Base-by-base conservation (phyloP, 2,329 filamentous ascomycete species). In the Arthroderma sp. region DNA sequence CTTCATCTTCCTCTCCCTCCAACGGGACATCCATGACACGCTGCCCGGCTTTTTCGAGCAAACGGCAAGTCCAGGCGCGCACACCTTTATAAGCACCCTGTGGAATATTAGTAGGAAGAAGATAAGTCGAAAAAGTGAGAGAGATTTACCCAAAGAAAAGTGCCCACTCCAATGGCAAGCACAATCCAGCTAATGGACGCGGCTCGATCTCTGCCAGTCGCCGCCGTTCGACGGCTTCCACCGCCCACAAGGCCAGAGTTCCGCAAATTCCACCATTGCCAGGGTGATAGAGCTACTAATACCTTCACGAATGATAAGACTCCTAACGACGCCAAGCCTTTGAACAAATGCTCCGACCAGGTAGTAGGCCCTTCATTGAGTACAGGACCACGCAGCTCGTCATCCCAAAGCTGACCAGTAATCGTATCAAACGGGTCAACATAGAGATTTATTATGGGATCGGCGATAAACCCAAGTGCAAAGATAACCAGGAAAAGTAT, bases 401-500 rank as follows among this genome's bases (percentile, higher is more conserved):
- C 55, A 40, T 71, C 66, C 54, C 54, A 65, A 49, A 53, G 61
- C 39, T 61, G 57, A 58, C 63, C 67, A 28, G 38, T 30, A 22
- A 82, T 68, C 7, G 76, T 77, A 42, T 79, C 77, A 45, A 78
- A 65, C 0, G 87, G 87, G 57, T 94, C 86, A 44, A 89, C 66
- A 69, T 89, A 94, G 29, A 94, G 68, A 54, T 87, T 85, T 61
- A 96, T 82, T 48, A 96, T 86, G 1, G 88, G 88, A 63, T 96
- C 88, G 48, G 88, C 89, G 52, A 96, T 66, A 56, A 95, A 96
- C 36, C 91, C 91, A 45, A 96, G 77, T 0, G 85, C 34, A 57
- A 94, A 96, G 28, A 94, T 73, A 42, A 80, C 74, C 37, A 80
- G 50, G 32, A 86, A 46, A 51, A 95, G 75, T 50, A 94, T 82